Conservation (phyloP, 1,139 yeast genomes). For the Zygosaccharomyces sapae region DNA sequence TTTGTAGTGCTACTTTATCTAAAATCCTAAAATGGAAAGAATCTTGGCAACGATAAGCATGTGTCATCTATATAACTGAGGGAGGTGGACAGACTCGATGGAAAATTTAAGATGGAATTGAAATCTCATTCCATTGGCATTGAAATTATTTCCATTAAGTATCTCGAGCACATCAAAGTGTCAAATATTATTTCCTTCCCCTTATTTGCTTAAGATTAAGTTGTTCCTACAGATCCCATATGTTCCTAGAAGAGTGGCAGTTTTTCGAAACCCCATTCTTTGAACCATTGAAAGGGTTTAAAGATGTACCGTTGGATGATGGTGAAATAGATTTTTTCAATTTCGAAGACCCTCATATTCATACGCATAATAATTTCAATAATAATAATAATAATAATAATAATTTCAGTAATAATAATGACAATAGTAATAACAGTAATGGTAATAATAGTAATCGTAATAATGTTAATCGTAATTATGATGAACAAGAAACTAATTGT, state of each 20-base stretch:
- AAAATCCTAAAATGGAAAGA: background rate
- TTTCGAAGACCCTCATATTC: conserved; percentile 2
- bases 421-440: background rate
- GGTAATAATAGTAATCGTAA: background rate
- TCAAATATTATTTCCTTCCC: too few species aligned
- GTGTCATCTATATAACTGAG: background rate
- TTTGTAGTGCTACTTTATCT: background rate
- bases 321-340: background rate
- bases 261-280: conserved; percentile 1
- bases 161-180: too few species aligned
- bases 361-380: background rate
- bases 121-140: too few species aligned
- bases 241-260: conserved; percentile 5
- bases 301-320: conserved; percentile 3
- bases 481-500: background rate
- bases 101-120: too few species aligned
- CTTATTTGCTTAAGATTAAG: background rate
- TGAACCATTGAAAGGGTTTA: conserved; percentile 2
- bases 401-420: background rate
- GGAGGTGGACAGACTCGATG: background rate
- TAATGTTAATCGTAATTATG: background rate
- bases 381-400: background rate
- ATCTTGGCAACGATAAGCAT: background rate
- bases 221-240: background rate
- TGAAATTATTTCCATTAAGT: too few species aligned